These are phyloP conservation scores for Pistacia vera DNA, from an alignment of 345 rosid genomes.

Conservation along the genomic window DNA sequence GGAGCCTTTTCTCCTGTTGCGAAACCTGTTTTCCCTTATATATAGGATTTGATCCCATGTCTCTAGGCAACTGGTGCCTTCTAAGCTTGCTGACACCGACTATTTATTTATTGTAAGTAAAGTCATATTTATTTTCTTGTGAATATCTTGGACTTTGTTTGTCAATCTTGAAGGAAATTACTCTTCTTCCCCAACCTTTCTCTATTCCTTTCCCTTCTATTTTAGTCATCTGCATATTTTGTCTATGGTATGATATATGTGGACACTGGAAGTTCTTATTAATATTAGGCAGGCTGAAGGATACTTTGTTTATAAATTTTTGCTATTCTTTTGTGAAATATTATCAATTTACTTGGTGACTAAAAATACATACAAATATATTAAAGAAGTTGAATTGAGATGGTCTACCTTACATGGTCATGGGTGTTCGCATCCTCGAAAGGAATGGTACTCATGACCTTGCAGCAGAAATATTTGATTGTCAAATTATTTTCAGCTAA, in stretches of 20 bases:
- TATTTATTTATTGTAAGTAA: neutral
- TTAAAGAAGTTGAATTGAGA: neutral
- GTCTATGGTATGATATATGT: neutral
- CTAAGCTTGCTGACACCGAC: neutral
- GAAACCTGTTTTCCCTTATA: neutral
- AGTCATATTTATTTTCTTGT: too few relatives aligned
- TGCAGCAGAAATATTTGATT: neutral
- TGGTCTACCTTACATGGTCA: neutral
- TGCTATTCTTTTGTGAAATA: neutral
- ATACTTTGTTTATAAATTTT: neutral
- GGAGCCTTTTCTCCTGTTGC: neutral
- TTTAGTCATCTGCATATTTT: neutral
- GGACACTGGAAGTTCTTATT: neutral
- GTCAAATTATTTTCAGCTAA: conserved; percentile 9
- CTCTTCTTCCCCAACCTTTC: neutral
- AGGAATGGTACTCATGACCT: neutral
- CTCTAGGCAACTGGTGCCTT: neutral
- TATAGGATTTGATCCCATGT: neutral
- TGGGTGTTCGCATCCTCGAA: neutral
- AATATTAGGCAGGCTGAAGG: neutral
- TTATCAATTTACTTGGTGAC: neutral
- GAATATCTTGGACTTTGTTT: neutral
- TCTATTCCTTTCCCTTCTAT: too few relatives aligned
- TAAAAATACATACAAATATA: neutral
- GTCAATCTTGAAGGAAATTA: neutral